Evolutionary conservation across 2,329 filamentous ascomycete species (phyloP), one percentile per base, ranked within the genome.

Genomic region (Scleromitrula shiraiana): DNA sequence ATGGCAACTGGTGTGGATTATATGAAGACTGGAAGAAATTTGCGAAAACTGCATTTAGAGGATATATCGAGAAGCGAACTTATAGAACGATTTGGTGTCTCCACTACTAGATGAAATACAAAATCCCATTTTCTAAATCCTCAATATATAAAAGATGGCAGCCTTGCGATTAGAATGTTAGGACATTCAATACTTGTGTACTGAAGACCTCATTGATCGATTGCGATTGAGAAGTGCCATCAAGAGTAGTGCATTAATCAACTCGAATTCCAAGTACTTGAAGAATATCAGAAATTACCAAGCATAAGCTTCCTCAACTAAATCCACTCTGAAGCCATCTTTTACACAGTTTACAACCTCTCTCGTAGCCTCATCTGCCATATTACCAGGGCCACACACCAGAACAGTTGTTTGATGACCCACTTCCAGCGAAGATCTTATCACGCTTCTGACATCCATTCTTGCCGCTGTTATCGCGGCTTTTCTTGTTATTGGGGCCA

Each of bases 381-480:
- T 36, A 26, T 15, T 8, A 8, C 22, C 30, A 14, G 30, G 10
- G 3, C 22, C 20, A 32, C 46, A 43, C 10, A 49, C n/a, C 23
- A 37, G 8, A 38, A 41, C 23, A 30, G 46, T 39, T 2, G 46
- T 49, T 22, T 42, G 38, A 5, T 26, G 33, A 17, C 30, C 46
- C 3, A 10, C 14, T 37, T 49, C 46, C n/a, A 49, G 10, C 4
- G 12, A 40, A 9, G 53, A 56, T 46, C 40, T 53, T 17, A 54
- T 56, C 15, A 59, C 46, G 42, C 40, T 37, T 40, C 41, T 43
- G 19, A 57, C 49, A 36, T 57, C 35, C 56, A 53, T 39, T 39
- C 37, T 39, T 58, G 22, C 52, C 2, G 14, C 52, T 2, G 10
- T 24, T 15, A 4, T 32, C 43, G 4, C 29, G 4, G 23, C 33